phyloP scores from a whole-genome alignment of 495 filamentous ascomycete species.

The Glarea lozoyensis region DNA sequence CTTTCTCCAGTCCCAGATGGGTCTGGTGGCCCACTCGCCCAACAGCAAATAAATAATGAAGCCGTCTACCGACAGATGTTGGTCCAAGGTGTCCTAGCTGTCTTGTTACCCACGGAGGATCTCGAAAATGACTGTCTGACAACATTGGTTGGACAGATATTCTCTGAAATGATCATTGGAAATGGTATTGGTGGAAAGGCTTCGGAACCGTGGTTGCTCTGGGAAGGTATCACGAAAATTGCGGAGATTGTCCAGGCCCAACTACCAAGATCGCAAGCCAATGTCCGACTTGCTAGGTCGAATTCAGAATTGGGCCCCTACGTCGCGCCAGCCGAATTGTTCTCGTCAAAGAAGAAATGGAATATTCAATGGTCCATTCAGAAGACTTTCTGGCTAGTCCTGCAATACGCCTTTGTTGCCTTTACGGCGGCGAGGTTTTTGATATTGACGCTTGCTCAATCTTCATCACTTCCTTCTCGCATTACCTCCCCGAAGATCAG shows the following conservation, averaged over 20 bases:
- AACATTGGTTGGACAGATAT: slow-evolving; percentile 70
- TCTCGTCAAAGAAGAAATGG: slow-evolving; percentile 7
- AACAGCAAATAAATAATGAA: slow-evolving; percentile 66
- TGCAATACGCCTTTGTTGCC: slow-evolving; percentile 61
- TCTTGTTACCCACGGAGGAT: slow-evolving; percentile 86
- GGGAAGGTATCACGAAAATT: slow-evolving; percentile 65
- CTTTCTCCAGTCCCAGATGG: slow-evolving; percentile 65
- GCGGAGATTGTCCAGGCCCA: slow-evolving; percentile 29
- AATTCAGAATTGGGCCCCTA: slow-evolving; percentile 21
- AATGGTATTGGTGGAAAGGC: slow-evolving; percentile 65
- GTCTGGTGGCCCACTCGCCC: slow-evolving; percentile 29
- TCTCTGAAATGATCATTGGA: slow-evolving; percentile 78
- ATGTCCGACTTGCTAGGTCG: slow-evolving; percentile 18
- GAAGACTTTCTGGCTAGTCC: slow-evolving; percentile 51
- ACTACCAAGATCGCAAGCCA: slow-evolving; percentile 21
- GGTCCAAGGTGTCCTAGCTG: slow-evolving; percentile 64
- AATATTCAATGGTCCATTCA: slow-evolving; percentile 11
- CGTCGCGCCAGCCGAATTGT: slow-evolving; percentile 31
- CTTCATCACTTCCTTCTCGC: slow-evolving; percentile 44
- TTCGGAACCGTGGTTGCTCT: slow-evolving; percentile 80
- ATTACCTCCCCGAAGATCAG: slow-evolving; percentile 12
- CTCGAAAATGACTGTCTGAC: slow-evolving; percentile 78
- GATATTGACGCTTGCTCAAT: slow-evolving; percentile 36
- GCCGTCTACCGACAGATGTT: slow-evolving; percentile 71
- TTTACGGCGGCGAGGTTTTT: slow-evolving; percentile 57